These are phyloP conservation scores for Penicillium fimorum DNA, from an alignment of 495 filamentous ascomycete genomes.

Conservation along the genomic window DNA sequence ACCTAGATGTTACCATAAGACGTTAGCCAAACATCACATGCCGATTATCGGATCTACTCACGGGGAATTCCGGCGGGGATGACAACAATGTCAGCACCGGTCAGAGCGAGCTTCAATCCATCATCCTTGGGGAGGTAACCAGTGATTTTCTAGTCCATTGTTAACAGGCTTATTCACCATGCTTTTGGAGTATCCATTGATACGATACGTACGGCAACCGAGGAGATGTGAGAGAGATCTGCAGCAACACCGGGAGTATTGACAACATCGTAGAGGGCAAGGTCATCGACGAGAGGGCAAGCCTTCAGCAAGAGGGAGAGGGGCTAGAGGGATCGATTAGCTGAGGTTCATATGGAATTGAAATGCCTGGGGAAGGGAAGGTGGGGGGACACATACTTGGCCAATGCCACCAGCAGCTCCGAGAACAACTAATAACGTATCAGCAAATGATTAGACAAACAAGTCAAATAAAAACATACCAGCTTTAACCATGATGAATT, in stretches of 20 bases:
- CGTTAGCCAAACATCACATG: constrained; percentile 12
- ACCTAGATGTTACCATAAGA: constrained; percentile 50
- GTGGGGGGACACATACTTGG: constrained; percentile 63
- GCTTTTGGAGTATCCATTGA: background rate
- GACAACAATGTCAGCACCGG: constrained; percentile 89
- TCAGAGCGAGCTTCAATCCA: constrained; percentile 82
- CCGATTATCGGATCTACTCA: constrained; percentile 48
- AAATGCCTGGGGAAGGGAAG: background rate
- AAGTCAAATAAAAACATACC: constrained; percentile 49
- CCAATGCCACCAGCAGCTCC: constrained; percentile 98
- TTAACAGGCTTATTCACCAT: constrained; percentile 15
- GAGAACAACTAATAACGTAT: constrained; percentile 69
- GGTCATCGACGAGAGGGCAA: constrained; percentile 79
- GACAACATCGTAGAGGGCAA: constrained; percentile 97
- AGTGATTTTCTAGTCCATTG: constrained; percentile 68
- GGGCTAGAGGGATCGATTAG: constrained; percentile 56
- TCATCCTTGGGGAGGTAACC: constrained; percentile 90
- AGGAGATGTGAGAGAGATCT: constrained; percentile 96
- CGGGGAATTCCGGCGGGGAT: constrained; percentile 98
- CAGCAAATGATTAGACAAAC: background rate
- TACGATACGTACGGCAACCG: constrained; percentile 68
- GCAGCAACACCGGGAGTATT: constrained; percentile 95
- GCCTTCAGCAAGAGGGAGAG: constrained; percentile 93
- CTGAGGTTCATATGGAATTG: background rate
- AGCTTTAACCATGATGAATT: constrained; percentile 80